Evolutionary conservation across 768 basidiomycete species (phyloP), one percentile per base, ranked within the genome.

Genomic region (Auricularia heimuer): DNA sequence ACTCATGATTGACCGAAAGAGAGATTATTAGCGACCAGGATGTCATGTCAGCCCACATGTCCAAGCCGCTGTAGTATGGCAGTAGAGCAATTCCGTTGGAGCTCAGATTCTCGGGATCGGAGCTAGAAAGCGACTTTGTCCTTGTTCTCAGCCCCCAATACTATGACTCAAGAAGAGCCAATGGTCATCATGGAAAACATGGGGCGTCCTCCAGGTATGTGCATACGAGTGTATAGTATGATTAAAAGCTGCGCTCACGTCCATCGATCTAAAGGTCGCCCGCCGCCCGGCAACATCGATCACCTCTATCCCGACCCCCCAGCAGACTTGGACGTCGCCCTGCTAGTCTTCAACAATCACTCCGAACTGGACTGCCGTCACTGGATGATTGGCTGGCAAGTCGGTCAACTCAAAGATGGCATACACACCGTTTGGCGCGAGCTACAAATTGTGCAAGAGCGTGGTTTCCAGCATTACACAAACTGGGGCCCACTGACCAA

Each of bases 401-500:
- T 51, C 47, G 47, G 47, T 8, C 14, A 18, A 6, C 47, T 51
- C 10, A 51, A 51, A 18, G 47, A 51, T 18, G 47, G 47, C 47
- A 18, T 51, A 18, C 47, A 51, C 47, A 51, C 47, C 21, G 47
- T 51, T 8, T 51, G 47, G 47, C 65, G 16, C 67, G 39, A n/a
- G 74, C 67, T 34, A 79, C 81, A 8, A 82, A 80, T 7, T 76
- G 73, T 12, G 82, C 80, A 66, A 83, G 79, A 62, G 75, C 74
- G 71, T 78, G 82, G 36, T 80, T 79, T 70, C 78, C 79, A 12
- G 79, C 75, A 82, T 83, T 83, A 39, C 42, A 73, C 71, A 7
- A 74, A 73, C 60, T 74, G 72, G 71, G 73, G 73, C 11, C 70
- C 73, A 14, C 62, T 70, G 16, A 73, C 72, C 12, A 66, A 68